Evolutionary conservation across 192 early-diverging fungal species (phyloP), one percentile per base, ranked within the genome.

Genomic region (Phlyctochytrium planicorne): DNA sequence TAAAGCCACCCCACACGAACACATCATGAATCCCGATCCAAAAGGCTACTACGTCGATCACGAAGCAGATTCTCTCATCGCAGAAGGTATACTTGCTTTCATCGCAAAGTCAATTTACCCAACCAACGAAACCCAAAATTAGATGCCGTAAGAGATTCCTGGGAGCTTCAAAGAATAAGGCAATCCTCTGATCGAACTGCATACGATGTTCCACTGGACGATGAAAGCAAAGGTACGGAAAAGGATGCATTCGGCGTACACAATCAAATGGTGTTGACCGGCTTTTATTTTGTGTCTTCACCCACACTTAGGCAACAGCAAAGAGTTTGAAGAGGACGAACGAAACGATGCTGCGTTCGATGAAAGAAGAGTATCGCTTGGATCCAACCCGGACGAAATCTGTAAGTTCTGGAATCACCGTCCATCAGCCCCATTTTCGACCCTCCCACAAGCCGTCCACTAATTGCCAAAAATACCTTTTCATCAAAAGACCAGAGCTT

Each of bases 301-400:
- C 6, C 27, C 20, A 10, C 55, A 10, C 10, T 57, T 10, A 25
- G 16, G 14, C 14, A 57, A 10, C 6, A 14, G 27, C 14, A 57
- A 12, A 57, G 27, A 4, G 12, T 24, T 29, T 10, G 12, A 10
- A 27, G 55, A 14, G n/a, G n/a, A n/a, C n/a, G 55, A 57, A 27
- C 16, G 55, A 27, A 57, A 57, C 27, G 55, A 57, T 29, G 10
- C 55, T 14, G 55, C 10, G 25, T 57, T 6, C 14, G 4, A 10
- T 25, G n/a, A n/a, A n/a, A 12, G 55, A 6, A 12, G 55, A 27
- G 10, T 57, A 27, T 57, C 55, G 55, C 55, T 57, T 20, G 55
- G 55, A 6, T 57, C 55, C 12, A 57, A 57, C 55, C 55, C 55
- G 55, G 20, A 57, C 20, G 55, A 57, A 29, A 57, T 57, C 20